These are phyloP conservation scores for Panicum virgatum DNA, from an alignment of 202 grass and related monocot species.

Conservation along the genomic window DNA sequence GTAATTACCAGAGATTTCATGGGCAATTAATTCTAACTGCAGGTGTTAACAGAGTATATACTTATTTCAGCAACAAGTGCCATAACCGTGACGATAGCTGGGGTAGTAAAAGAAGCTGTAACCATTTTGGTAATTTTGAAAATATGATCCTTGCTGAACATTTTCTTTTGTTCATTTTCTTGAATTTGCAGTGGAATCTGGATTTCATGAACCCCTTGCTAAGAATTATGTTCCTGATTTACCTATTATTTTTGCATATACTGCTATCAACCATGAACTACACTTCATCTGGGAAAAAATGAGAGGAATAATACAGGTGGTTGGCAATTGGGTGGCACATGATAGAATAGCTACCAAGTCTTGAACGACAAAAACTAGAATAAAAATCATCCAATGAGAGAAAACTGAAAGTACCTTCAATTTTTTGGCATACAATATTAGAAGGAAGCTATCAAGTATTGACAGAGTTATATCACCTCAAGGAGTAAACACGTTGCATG, in stretches of 20 bases:
- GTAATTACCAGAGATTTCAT: conserved; percentile 23
- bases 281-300: conserved; percentile 18
- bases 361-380: conserved; percentile 4
- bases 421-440: conserved; percentile 9
- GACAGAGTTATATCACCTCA: background rate
- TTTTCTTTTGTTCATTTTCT: background rate
- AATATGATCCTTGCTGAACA: conserved; percentile 7
- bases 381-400: conserved; percentile 7
- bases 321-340: conserved; percentile 21
- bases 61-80: conserved; percentile 99
- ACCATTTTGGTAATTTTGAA: conserved; percentile 85
- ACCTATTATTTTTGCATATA: conserved; percentile 15
- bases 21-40: conserved; percentile 45
- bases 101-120: conserved; percentile 98
- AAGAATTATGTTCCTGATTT: conserved; percentile 8
- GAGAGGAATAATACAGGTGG: background rate
- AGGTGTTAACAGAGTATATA: conserved; percentile 99
- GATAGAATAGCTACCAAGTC: background rate
- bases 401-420: background rate
- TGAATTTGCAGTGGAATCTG: conserved; percentile 14
- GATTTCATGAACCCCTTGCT: background rate
- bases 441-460: background rate
- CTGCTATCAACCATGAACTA: conserved; percentile 16
- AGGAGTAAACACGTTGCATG: background rate
- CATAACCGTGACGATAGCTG: conserved; percentile 98